phyloP scores from a whole-genome alignment of 371 early-diverging fungal species.

The Mucor mucedo region DNA sequence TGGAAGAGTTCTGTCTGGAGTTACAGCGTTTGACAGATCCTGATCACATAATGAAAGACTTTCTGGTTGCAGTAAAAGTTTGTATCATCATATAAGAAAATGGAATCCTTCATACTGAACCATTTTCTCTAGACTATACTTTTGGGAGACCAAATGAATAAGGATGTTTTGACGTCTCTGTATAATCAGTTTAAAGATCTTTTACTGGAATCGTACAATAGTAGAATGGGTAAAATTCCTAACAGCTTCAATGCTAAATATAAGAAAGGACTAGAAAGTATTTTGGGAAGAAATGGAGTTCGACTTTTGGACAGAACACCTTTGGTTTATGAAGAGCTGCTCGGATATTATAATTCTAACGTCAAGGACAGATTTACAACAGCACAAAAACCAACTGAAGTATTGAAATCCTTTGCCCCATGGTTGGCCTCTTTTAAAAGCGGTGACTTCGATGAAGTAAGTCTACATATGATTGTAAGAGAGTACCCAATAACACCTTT shows the following conservation, averaged over 20 bases:
- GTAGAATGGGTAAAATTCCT: background rate
- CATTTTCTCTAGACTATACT: background rate
- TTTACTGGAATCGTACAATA: background rate
- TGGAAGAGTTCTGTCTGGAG: slow-evolving; percentile 66
- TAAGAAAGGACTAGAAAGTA: background rate
- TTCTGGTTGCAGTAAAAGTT: slow-evolving; percentile 58
- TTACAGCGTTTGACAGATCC: slow-evolving; percentile 74
- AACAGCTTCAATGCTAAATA: background rate
- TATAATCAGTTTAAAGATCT: background rate
- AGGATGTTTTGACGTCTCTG: background rate
- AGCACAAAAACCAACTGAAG: background rate
- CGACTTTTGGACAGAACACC: background rate
- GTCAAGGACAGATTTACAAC: background rate
- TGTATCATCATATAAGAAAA: background rate
- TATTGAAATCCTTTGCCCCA: slow-evolving; percentile 66
- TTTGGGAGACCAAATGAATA: background rate
- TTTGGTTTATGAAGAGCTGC: background rate
- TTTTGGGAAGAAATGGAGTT: background rate
- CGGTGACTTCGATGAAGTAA: slow-evolving; percentile 43
- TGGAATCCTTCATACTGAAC: no score
- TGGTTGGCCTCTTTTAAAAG: slow-evolving; percentile 66
- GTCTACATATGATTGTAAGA: background rate
- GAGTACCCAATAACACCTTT: background rate
- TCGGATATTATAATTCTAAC: background rate
- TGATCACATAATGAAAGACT: slow-evolving; percentile 70